A percentile compares a stretch with the other conserved stretches of the same genome.
Evolutionary conservation across 2,329 filamentous ascomycete genomes (phyloP).

Genomic region (Neocucurbitaria cava): DNA sequence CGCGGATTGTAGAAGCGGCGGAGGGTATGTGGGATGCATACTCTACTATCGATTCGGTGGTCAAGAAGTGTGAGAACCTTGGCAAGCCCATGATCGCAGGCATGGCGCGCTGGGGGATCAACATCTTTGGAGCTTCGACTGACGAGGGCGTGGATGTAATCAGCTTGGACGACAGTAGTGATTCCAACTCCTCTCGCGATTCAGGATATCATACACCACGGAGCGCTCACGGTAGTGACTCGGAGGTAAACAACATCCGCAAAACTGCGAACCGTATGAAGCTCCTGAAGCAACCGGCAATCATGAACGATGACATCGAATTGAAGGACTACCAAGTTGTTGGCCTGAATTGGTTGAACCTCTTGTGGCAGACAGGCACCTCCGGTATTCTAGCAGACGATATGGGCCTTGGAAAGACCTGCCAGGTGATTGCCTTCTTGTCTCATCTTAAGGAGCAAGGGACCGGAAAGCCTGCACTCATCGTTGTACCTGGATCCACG

Average conservation of each 20-base stretch:
- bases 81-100: slow-evolving; percentile 70
- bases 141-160: slow-evolving; percentile 68
- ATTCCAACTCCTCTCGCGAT: slow-evolving; percentile 59
- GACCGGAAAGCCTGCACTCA: slow-evolving; percentile 75
- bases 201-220: slow-evolving; percentile 72
- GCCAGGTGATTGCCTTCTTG: slow-evolving; percentile 91
- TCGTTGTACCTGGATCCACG: slow-evolving; percentile 92
- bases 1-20: slow-evolving; percentile 71
- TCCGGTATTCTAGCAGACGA: slow-evolving; percentile 96
- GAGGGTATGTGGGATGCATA: slow-evolving; percentile 80
- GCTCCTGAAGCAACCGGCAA: slow-evolving; percentile 71
- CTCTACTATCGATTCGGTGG: slow-evolving; percentile 81
- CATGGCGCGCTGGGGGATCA: slow-evolving; percentile 73
- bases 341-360: slow-evolving; percentile 90
- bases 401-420: slow-evolving; percentile 95
- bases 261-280: slow-evolving; percentile 43
- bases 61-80: slow-evolving; percentile 75
- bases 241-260: slow-evolving; percentile 56
- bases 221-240: slow-evolving; percentile 49
- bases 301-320: slow-evolving; percentile 76
- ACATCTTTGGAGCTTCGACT: slow-evolving; percentile 66
- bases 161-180: slow-evolving; percentile 56
- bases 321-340: slow-evolving; percentile 96
- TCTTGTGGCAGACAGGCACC: slow-evolving; percentile 79
- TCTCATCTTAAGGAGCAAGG: slow-evolving; percentile 78